Evolutionary conservation across 495 filamentous ascomycete genomes (phyloP).

Genomic region (Daldinia loculata): DNA sequence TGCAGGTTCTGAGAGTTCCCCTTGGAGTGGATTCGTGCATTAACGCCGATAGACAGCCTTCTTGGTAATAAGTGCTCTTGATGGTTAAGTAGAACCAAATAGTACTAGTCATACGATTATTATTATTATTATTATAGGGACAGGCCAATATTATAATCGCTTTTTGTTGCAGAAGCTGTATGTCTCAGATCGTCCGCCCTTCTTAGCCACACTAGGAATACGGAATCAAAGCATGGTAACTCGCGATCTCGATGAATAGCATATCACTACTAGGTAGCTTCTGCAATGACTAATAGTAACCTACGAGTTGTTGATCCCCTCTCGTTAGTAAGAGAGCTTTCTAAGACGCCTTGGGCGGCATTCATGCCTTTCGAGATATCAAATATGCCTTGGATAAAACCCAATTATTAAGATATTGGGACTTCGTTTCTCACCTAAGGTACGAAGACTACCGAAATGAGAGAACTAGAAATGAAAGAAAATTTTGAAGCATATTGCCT

Average conservation of each 20-base stretch:
- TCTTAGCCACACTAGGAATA: background rate
- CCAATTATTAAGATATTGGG: background rate
- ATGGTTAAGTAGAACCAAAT: background rate
- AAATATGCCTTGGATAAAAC: background rate
- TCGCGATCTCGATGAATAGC: background rate
- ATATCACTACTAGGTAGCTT: background rate
- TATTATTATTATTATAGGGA: background rate
- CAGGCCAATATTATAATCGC: background rate
- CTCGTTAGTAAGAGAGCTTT: background rate
- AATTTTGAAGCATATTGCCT: background rate
- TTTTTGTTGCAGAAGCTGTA: background rate
- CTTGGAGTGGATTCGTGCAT: conserved; percentile 6
- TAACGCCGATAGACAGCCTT: background rate
- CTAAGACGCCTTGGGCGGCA: background rate
- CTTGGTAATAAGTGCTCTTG: background rate
- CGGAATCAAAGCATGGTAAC: background rate
- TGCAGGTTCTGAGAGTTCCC: conserved; percentile 16
- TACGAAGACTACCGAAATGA: conserved; percentile 4
- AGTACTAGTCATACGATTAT: conserved; percentile 8
- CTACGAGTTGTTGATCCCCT: background rate
- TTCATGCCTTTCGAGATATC: background rate
- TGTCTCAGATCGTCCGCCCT: background rate
- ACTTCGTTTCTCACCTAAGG: conserved; percentile 3
- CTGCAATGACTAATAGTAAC: background rate
- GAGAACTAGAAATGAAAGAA: conserved; percentile 13